Evolutionary conservation across 495 filamentous ascomycete species (phyloP).

Genomic region (Margaritispora aquatica): DNA sequence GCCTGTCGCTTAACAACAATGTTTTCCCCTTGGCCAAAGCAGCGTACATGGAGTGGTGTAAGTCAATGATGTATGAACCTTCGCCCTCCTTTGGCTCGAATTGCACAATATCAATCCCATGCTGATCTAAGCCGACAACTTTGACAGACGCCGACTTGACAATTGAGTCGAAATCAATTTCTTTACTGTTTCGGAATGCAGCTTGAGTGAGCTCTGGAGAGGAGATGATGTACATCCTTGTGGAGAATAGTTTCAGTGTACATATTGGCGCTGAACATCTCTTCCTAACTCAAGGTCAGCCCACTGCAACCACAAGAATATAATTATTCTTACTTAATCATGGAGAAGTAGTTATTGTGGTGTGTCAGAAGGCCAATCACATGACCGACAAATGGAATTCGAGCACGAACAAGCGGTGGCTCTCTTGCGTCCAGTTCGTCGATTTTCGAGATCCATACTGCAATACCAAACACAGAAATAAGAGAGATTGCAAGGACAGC

Average conservation of each 20-base stretch:
- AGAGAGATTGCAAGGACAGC: not conserved
- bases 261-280: not conserved
- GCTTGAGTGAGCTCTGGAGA: slow-evolving; percentile 1
- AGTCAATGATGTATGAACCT: not conserved
- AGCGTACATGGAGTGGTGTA: slow-evolving; percentile 4
- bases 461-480: not conserved
- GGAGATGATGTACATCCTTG: slow-evolving; percentile 6
- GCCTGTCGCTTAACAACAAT: not conserved
- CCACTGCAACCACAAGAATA: not conserved
- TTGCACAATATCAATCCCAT: not conserved
- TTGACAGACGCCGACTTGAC: not conserved
- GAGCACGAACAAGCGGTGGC: not conserved
- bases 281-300: not conserved
- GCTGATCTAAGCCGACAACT: not conserved
- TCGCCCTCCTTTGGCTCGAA: not conserved
- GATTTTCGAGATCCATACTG: not conserved
- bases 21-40: not conserved
- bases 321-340: not conserved
- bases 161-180: slow-evolving; percentile 2
- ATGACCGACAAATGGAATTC: slow-evolving; percentile 7
- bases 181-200: not conserved
- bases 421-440: not conserved
- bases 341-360: slow-evolving; percentile 2
- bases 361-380: slow-evolving; percentile 2
- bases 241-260: not conserved